Percentiles rank a stretch among this genome's conserved stretches.
These are phyloP conservation scores for Leccinum broughii DNA, from an alignment of 768 basidiomycete genomes.

Conservation along the genomic window DNA sequence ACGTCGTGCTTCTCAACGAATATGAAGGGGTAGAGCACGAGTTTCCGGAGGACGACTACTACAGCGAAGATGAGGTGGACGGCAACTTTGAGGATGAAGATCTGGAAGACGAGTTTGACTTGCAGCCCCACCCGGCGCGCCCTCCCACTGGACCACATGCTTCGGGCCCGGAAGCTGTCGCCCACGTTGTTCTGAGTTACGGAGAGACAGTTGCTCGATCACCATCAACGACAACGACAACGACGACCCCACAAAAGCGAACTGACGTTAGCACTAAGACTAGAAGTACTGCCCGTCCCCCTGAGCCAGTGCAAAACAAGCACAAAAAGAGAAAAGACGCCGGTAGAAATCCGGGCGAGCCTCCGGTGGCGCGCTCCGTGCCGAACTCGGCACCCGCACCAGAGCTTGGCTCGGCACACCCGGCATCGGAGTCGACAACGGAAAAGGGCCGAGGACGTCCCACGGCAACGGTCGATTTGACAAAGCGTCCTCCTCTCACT, in stretches of 20 bases:
- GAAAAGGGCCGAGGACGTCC: constrained; percentile 35
- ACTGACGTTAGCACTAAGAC: constrained; percentile 31
- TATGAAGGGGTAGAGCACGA: constrained; percentile 38
- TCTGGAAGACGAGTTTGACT: constrained; percentile 32
- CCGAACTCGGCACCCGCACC: constrained; percentile 28
- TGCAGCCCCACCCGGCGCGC: constrained; percentile 27
- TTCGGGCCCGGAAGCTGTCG: constrained; percentile 30
- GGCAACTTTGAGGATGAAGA: constrained; percentile 43
- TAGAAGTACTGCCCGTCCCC: constrained; percentile 24
- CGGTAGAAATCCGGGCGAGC: constrained; percentile 23
- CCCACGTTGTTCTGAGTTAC: constrained; percentile 44
- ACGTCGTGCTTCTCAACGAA: constrained; percentile 41
- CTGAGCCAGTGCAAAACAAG: constrained; percentile 32
- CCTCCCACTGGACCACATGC: constrained; percentile 18
- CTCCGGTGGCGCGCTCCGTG: constrained; percentile 29
- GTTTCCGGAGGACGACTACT: constrained; percentile 44
- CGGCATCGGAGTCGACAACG: constrained; percentile 36
- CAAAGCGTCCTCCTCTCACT: constrained; percentile 41
- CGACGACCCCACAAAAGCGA: constrained; percentile 8
- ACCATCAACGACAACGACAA: constrained; percentile 1
- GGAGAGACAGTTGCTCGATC: constrained; percentile 32
- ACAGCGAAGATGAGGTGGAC: constrained; percentile 49
- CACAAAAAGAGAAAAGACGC: constrained; percentile 48
- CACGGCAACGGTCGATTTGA: constrained; percentile 36
- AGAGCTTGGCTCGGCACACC: constrained; percentile 25